Evolutionary conservation across 805 yeast species (phyloP).

Genomic region (Wickerhamomyces mucosus): DNA sequence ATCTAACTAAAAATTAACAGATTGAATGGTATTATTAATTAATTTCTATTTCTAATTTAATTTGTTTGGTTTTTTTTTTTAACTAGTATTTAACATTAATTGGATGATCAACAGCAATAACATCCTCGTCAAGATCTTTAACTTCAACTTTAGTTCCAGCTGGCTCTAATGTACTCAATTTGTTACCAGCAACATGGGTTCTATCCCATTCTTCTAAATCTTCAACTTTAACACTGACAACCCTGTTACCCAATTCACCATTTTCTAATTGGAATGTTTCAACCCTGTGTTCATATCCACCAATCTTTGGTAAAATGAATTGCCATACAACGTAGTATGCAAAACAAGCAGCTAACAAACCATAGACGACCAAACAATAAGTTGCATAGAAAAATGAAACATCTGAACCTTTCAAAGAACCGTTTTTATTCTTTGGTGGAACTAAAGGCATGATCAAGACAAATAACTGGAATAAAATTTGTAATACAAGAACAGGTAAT

Average conservation of each 20-base stretch:
- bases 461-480: constrained; percentile 52
- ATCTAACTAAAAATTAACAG: too few relatives aligned
- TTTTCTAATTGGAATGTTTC: constrained; percentile 46
- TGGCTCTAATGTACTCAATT: too few relatives aligned
- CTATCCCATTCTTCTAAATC: constrained; percentile 10
- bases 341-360: constrained; percentile 50
- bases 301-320: constrained; percentile 40
- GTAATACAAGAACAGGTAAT: constrained; percentile 47
- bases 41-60: too few relatives aligned
- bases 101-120: too few relatives aligned
- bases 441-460: constrained; percentile 65
- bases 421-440: constrained; percentile 55
- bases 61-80: too few relatives aligned
- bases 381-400: constrained; percentile 58
- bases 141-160: too few relatives aligned
- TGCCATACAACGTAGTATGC: constrained; percentile 60
- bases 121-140: too few relatives aligned
- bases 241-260: constrained; percentile 57
- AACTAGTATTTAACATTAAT: too few relatives aligned
- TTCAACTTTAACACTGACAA: constrained; percentile 27
- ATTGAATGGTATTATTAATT: too few relatives aligned
- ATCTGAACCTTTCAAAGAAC: constrained; percentile 45
- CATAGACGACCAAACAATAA: constrained; percentile 68
- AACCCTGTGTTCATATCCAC: constrained; percentile 39
- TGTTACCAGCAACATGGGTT: too few relatives aligned